These are phyloP conservation scores for Phyllosticta citrichinensis DNA, from an alignment of 2,329 filamentous ascomycete species.

Conservation along the genomic window DNA sequence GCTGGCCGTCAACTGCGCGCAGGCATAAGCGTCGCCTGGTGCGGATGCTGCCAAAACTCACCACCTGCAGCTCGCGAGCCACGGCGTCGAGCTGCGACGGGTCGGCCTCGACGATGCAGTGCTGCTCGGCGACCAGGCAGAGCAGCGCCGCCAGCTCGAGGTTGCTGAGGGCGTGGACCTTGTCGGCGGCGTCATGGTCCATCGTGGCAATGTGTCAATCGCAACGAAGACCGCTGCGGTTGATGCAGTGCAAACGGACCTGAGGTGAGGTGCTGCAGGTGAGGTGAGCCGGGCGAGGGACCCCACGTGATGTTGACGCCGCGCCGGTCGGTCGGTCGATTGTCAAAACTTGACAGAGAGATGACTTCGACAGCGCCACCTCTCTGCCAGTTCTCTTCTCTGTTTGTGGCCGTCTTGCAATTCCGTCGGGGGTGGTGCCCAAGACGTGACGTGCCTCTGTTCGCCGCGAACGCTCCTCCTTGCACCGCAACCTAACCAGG, in stretches of 20 bases:
- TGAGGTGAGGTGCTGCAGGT: not conserved
- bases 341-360: not conserved
- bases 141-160: slow-evolving; percentile 79
- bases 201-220: not conserved
- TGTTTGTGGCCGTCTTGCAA: not conserved
- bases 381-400: not conserved
- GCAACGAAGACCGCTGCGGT: not conserved
- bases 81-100: slow-evolving; percentile 56
- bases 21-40: slow-evolving; percentile 9
- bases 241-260: not conserved
- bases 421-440: not conserved
- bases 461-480: not conserved
- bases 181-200: slow-evolving; percentile 34
- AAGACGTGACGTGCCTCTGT: not conserved
- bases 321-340: not conserved
- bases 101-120: slow-evolving; percentile 72
- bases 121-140: slow-evolving; percentile 69
- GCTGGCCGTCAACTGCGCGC: slow-evolving; percentile 49
- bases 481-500: not conserved
- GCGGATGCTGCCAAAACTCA: slow-evolving; percentile 24
- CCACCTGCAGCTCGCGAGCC: slow-evolving; percentile 63
- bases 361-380: not conserved
- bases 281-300: not conserved
- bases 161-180: slow-evolving; percentile 71
- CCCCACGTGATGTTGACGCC: not conserved